Evolutionary conservation across 2,329 filamentous ascomycete genomes (phyloP).

Genomic region (Alternaria arbusti): DNA sequence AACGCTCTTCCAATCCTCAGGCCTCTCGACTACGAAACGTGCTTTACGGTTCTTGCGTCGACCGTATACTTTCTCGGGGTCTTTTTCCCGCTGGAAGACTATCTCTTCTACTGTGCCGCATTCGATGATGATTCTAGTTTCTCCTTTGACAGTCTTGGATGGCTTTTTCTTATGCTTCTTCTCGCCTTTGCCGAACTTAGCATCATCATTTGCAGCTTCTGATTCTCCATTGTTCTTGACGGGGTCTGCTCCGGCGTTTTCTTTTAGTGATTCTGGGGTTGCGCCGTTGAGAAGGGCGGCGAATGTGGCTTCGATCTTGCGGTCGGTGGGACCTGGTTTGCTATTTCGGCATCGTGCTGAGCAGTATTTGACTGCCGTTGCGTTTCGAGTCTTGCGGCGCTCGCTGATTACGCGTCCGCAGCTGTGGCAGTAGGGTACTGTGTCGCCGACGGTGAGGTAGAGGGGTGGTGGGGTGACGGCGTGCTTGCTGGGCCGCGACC

Average conservation of each 20-base stretch:
- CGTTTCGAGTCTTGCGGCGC: constrained; percentile 40
- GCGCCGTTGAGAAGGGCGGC: constrained; percentile 49
- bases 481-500: constrained; percentile 53
- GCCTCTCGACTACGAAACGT: constrained; percentile 47
- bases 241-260: constrained; percentile 4
- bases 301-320: constrained; percentile 61
- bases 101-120: constrained; percentile 59
- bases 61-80: constrained; percentile 55
- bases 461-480: constrained; percentile 58
- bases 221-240: background rate
- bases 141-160: constrained; percentile 53
- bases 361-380: constrained; percentile 61
- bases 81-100: constrained; percentile 56
- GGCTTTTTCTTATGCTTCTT: constrained; percentile 38
- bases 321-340: constrained; percentile 59
- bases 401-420: constrained; percentile 63
- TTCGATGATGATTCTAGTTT: constrained; percentile 57
- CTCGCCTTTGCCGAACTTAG: constrained; percentile 9
- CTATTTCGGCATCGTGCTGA: constrained; percentile 61
- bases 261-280: constrained; percentile 38
- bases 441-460: constrained; percentile 59
- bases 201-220: background rate
- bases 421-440: constrained; percentile 62
- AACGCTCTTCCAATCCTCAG: constrained; percentile 52
- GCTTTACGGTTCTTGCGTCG: constrained; percentile 55